These are phyloP conservation scores for Arctium minus DNA, from an alignment of 129 eudicot species.

Conservation along the genomic window DNA sequence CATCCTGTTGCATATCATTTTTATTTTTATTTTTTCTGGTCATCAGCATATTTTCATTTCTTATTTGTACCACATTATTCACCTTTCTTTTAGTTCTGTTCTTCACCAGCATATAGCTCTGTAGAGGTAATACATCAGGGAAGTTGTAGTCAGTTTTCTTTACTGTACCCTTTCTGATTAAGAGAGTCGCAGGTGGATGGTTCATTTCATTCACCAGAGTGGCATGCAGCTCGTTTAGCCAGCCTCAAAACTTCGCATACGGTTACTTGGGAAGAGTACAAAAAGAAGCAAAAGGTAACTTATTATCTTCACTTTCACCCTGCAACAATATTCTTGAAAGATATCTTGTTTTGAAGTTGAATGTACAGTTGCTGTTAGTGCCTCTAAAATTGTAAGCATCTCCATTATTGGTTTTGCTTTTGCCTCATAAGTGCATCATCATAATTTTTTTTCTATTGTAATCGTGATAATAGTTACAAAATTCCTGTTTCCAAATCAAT, in stretches of 20 bases:
- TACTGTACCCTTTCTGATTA: constrained; percentile 62
- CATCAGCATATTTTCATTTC: not conserved
- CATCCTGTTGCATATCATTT: not conserved
- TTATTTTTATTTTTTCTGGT: not conserved
- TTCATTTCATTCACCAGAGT: constrained; percentile 99
- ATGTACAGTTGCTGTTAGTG: not conserved
- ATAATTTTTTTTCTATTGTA: not conserved
- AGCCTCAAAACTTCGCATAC: constrained; percentile 95
- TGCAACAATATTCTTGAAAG: not conserved
- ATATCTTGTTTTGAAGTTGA: constrained; percentile 5
- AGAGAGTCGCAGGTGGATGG: constrained; percentile 98
- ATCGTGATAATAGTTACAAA: not conserved
- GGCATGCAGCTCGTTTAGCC: constrained; percentile 99
- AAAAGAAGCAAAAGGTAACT: constrained; percentile 89
- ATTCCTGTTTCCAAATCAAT: not conserved
- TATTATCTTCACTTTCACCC: not conserved
- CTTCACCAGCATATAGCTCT: not conserved
- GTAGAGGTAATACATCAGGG: not conserved
- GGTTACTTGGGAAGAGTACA: constrained; percentile 97
- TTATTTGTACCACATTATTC: not conserved
- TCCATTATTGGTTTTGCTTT: not conserved
- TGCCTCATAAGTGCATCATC: not conserved
- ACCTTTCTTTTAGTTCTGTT: not conserved
- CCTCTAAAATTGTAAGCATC: not conserved
- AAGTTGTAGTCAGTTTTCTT: not conserved